Percentiles rank a stretch among this genome's conserved stretches.
phyloP scores from a whole-genome alignment of 768 basidiomycete species.

The Phaeolepiota aurea region DNA sequence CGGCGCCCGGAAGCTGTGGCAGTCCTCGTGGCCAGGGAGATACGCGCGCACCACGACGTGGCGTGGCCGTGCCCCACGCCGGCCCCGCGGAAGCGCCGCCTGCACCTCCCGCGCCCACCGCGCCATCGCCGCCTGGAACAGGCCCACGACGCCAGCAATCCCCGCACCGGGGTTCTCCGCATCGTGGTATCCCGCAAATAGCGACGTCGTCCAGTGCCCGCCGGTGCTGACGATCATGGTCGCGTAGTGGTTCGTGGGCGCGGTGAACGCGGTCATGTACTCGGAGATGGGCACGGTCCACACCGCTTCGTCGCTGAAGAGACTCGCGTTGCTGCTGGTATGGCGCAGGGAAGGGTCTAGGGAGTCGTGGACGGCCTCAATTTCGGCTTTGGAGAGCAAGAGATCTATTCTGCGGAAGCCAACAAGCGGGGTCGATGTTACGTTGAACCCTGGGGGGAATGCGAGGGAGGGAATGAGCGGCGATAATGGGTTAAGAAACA shows the following conservation, averaged over 20 bases:
- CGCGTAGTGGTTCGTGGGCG: constrained; percentile 41
- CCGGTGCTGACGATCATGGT: constrained; percentile 58
- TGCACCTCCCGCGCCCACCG: constrained; percentile 49
- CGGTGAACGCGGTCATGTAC: constrained; percentile 43
- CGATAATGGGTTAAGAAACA: too few relatives aligned
- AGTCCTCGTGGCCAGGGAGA: constrained; percentile 58
- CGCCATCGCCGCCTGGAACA: constrained; percentile 51
- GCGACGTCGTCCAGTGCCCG: constrained; percentile 61
- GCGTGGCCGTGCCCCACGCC: constrained; percentile 5
- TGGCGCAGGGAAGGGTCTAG: too few relatives aligned
- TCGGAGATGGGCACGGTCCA: constrained; percentile 48
- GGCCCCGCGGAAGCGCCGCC: constrained; percentile 9
- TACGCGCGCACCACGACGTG: constrained; percentile 55
- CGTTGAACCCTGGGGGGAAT: constrained; percentile 46
- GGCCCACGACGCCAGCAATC: constrained; percentile 43
- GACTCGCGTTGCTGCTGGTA: constrained; percentile 10
- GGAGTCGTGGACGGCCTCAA: constrained; percentile 32
- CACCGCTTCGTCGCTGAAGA: constrained; percentile 48
- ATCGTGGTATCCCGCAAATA: constrained; percentile 30
- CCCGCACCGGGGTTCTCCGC: constrained; percentile 20
- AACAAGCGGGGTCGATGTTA: constrained; percentile 50
- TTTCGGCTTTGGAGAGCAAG: constrained; percentile 38
- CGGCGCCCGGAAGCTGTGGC: constrained; percentile 40
- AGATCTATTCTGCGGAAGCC: constrained; percentile 62
- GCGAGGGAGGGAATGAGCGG: too few relatives aligned